These are phyloP conservation scores for Boletellus deceptivus DNA, from an alignment of 1,284 basidiomycete species.

Conservation along the genomic window DNA sequence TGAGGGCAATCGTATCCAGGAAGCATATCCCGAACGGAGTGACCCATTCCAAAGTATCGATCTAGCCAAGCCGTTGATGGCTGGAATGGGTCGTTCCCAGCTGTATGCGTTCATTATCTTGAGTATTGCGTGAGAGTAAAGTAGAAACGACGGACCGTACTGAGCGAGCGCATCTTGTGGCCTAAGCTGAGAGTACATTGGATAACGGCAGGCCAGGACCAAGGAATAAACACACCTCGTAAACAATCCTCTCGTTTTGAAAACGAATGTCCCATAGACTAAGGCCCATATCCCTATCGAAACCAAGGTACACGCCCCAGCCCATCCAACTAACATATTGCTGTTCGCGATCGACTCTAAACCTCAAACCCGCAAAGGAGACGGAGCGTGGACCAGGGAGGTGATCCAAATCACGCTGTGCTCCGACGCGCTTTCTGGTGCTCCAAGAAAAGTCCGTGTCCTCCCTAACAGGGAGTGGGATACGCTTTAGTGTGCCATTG, in stretches of 20 bases:
- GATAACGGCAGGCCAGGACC: neutral
- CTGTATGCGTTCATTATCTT: slow-evolving; percentile 26
- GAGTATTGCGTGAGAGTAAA: neutral
- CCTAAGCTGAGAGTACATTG: slow-evolving; percentile 39
- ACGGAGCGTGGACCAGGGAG: slow-evolving; percentile 61
- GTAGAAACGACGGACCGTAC: slow-evolving; percentile 41
- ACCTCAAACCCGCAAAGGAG: slow-evolving; percentile 56
- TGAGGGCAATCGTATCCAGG: slow-evolving; percentile 66
- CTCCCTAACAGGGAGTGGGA: slow-evolving; percentile 33
- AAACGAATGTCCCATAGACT: slow-evolving; percentile 67
- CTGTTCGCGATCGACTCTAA: slow-evolving; percentile 50
- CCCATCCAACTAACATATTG: slow-evolving; percentile 67
- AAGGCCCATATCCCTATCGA: slow-evolving; percentile 66
- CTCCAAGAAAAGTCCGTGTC: slow-evolving; percentile 42
- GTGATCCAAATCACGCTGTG: slow-evolving; percentile 54
- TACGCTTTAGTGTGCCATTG: slow-evolving; percentile 50
- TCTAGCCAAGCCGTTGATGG: slow-evolving; percentile 64
- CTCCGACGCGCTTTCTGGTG: slow-evolving; percentile 41
- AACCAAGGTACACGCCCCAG: slow-evolving; percentile 60
- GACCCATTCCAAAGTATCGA: slow-evolving; percentile 63
- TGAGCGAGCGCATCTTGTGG: slow-evolving; percentile 64
- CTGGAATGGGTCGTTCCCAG: slow-evolving; percentile 65
- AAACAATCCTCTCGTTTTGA: slow-evolving; percentile 59
- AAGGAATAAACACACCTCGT: slow-evolving; percentile 43
- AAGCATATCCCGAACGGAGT: slow-evolving; percentile 53